phyloP scores from a whole-genome alignment of 257 asterid species.

The Asclepias syriaca region DNA sequence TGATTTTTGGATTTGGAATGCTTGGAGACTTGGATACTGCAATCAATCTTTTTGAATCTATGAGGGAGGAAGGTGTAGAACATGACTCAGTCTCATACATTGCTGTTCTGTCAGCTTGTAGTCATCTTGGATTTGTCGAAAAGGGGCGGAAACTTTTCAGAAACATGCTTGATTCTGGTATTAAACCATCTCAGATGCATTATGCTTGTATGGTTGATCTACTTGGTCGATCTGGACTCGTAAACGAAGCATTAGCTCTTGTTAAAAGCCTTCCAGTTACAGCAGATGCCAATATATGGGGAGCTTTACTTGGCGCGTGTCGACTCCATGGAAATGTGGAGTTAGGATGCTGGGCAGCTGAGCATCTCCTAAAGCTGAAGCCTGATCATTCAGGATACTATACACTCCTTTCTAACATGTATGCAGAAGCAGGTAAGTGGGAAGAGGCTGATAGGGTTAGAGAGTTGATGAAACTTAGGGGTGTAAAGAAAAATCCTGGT shows the following conservation, averaged over 20 bases:
- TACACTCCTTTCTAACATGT: slow-evolving; percentile 62
- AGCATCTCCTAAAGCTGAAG: slow-evolving; percentile 45
- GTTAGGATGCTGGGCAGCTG: slow-evolving; percentile 75
- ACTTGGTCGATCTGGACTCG: slow-evolving; percentile 66
- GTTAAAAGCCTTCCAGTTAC: slow-evolving; percentile 34
- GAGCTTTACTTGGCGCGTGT: slow-evolving; percentile 71
- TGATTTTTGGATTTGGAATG: slow-evolving; percentile 74
- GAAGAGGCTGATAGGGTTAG: slow-evolving; percentile 65
- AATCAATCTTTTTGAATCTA: slow-evolving; percentile 50
- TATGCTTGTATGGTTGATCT: slow-evolving; percentile 86
- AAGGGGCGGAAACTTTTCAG: slow-evolving; percentile 43
- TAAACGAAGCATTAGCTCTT: slow-evolving; percentile 48
- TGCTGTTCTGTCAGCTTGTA: slow-evolving; percentile 65
- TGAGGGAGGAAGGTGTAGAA: slow-evolving; percentile 40
- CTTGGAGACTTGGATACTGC: slow-evolving; percentile 55
- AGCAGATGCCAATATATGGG: slow-evolving; percentile 61
- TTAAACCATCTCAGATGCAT: slow-evolving; percentile 63
- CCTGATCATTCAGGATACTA: slow-evolving; percentile 76
- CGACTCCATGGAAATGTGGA: slow-evolving; percentile 57
- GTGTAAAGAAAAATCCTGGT: slow-evolving; percentile 71
- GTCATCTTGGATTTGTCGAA: slow-evolving; percentile 63
- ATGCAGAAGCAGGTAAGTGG: slow-evolving; percentile 76
- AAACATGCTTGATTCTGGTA: slow-evolving; percentile 44
- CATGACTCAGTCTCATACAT: slow-evolving; percentile 54
- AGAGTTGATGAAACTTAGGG: slow-evolving; percentile 54